phyloP scores from a whole-genome alignment of 1,284 basidiomycete genomes.

The Binderoboletus segoi region DNA sequence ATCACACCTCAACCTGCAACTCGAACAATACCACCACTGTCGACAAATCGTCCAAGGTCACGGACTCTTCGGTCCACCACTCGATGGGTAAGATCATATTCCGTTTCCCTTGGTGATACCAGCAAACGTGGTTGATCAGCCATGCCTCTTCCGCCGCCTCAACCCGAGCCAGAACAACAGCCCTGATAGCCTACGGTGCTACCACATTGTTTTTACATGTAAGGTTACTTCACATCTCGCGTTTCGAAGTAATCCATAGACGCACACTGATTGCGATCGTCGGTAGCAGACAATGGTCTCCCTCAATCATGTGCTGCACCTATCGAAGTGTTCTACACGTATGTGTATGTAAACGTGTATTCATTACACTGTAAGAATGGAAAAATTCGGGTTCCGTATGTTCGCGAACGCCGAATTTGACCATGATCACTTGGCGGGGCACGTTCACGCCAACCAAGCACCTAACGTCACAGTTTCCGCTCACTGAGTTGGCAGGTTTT shows the following conservation, averaged over 20 bases:
- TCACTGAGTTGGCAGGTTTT: too few relatives aligned
- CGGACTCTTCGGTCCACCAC: constrained; percentile 32
- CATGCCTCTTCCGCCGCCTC: constrained; percentile 7
- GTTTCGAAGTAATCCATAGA: too few relatives aligned
- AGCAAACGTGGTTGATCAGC: not conserved
- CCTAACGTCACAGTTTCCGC: too few relatives aligned
- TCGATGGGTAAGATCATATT: constrained; percentile 23
- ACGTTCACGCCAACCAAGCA: too few relatives aligned
- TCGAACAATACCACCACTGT: constrained; percentile 27
- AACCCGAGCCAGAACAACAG: constrained; percentile 8
- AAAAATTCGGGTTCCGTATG: too few relatives aligned
- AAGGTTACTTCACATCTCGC: constrained; percentile 1
- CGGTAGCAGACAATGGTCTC: too few relatives aligned
- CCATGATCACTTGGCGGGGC: too few relatives aligned
- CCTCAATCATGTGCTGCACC: too few relatives aligned
- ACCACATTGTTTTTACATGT: not conserved
- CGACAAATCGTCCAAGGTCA: constrained; percentile 18
- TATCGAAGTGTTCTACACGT: too few relatives aligned
- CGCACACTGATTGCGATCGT: too few relatives aligned
- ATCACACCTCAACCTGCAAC: constrained; percentile 13
- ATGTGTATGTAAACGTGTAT: not conserved
- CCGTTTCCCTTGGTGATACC: not conserved
- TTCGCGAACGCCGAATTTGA: too few relatives aligned
- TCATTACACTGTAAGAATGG: too few relatives aligned
- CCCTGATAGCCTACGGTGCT: not conserved